A percentile compares a stretch with the other conserved stretches of the same genome.
Conservation (phyloP, 179 eudicot genomes). For the Camellia oleifera region DNA sequence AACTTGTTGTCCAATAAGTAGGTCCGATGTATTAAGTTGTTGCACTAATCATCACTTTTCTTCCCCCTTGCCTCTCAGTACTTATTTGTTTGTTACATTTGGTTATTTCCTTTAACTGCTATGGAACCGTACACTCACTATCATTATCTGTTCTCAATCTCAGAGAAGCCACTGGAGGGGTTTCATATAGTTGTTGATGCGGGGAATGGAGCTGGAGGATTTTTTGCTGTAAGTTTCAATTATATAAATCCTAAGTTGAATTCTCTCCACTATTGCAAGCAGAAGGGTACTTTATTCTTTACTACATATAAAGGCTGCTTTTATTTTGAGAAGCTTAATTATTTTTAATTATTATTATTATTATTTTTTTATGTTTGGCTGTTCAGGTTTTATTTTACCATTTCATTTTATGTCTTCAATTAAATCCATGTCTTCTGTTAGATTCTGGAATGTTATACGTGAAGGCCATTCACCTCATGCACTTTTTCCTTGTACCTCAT, state of each 20-base stretch:
- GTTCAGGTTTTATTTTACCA: neutral
- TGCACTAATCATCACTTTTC: neutral
- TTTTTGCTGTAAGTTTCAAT: slow-evolving; percentile 74
- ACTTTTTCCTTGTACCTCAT: neutral
- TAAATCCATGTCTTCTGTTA: neutral
- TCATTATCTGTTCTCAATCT: slow-evolving; percentile 14
- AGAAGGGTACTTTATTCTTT: neutral
- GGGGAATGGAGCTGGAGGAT: slow-evolving; percentile 99
- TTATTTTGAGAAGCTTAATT: no score
- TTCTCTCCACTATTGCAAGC: neutral
- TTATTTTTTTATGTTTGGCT: neutral
- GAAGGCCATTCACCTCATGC: neutral
- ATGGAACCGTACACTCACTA: slow-evolving; percentile 7
- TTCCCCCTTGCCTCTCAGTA: neutral
- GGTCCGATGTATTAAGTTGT: neutral
- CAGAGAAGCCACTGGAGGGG: slow-evolving; percentile 97
- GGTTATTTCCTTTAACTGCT: neutral
- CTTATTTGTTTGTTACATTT: neutral
- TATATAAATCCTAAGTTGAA: neutral
- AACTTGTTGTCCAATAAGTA: neutral
- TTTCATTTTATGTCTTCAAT: neutral
- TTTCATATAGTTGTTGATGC: slow-evolving; percentile 99
- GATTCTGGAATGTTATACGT: neutral
- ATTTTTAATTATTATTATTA: no score
- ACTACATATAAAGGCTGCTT: neutral